Evolutionary conservation across 805 yeast species (phyloP).

Genomic region (Starmera caribaea): DNA sequence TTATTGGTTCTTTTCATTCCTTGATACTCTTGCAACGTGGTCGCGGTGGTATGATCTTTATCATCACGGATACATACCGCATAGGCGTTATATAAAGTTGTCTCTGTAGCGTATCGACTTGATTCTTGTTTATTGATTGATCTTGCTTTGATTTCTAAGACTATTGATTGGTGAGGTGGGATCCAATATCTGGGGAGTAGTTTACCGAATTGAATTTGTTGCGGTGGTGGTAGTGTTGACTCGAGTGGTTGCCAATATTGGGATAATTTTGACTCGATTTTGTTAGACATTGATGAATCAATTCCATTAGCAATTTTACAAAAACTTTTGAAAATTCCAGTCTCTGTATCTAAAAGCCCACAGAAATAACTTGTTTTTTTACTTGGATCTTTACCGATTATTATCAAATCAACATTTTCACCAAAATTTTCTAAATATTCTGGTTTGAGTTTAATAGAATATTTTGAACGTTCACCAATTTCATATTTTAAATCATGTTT

Average conservation of each 20-base stretch:
- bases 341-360: constrained; percentile 39
- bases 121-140: constrained; percentile 45
- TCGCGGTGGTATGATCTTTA: constrained; percentile 46
- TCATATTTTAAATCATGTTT: constrained; percentile 46
- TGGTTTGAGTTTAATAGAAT: constrained; percentile 90
- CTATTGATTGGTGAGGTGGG: constrained; percentile 65
- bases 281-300: constrained; percentile 47
- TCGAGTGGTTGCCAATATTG: constrained; percentile 49
- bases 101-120: constrained; percentile 46
- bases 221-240: constrained; percentile 29
- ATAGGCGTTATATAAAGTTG: constrained; percentile 71
- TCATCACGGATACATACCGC: constrained; percentile 62
- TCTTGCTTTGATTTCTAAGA: constrained; percentile 76
- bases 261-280: constrained; percentile 44
- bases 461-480: constrained; percentile 47
- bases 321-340: constrained; percentile 45
- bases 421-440: constrained; percentile 83
- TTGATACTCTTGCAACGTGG: constrained; percentile 45
- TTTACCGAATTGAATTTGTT: constrained; percentile 40
- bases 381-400: constrained; percentile 73
- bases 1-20: constrained; percentile 20
- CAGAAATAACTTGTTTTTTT: constrained; percentile 63
- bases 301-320: constrained; percentile 84
- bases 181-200: constrained; percentile 70
- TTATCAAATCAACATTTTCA: constrained; percentile 69